Conservation (phyloP, 257 asterid genomes). For the Plantago ovata region DNA sequence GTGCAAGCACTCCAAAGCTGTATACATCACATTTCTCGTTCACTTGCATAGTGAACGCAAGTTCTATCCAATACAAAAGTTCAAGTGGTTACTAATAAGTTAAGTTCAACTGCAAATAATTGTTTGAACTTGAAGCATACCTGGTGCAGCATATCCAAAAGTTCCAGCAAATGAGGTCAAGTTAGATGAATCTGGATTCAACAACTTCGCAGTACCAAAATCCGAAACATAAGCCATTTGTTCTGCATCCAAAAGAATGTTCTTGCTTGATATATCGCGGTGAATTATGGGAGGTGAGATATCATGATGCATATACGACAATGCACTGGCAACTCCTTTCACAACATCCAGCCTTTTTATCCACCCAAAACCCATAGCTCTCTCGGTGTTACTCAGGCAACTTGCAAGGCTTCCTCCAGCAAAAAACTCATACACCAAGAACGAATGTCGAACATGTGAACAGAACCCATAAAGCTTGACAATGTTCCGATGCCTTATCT, state of each 20-base stretch:
- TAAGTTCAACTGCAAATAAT: too few relatives aligned
- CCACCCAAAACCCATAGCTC: conserved; percentile 23
- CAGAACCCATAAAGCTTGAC: conserved; percentile 34
- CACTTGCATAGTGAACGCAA: conserved; percentile 34
- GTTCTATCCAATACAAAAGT: conserved; percentile 17
- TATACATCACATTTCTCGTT: too few relatives aligned
- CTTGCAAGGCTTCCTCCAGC: conserved; percentile 28
- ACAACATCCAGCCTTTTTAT: conserved; percentile 22
- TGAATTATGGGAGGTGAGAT: conserved; percentile 39
- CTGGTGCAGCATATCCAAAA: too few relatives aligned
- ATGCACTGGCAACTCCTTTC: conserved; percentile 26
- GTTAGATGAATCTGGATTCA: conserved; percentile 19
- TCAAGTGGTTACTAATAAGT: too few relatives aligned
- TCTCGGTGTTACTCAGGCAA: conserved; percentile 10
- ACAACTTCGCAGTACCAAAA: conserved; percentile 25
- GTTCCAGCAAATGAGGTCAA: too few relatives aligned
- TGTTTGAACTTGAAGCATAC: too few relatives aligned
- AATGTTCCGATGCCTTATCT: conserved; percentile 29
- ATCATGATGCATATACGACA: conserved; percentile 36
- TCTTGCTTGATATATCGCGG: conserved; percentile 36
- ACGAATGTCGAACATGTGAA: conserved; percentile 19
- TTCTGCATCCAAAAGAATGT: conserved; percentile 21
- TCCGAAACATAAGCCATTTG: conserved; percentile 19
- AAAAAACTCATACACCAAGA: conserved; percentile 30
- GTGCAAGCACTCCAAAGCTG: too few relatives aligned